phyloP scores from a whole-genome alignment of 176 grass and related monocot genomes.

The Oryza meridionalis region DNA sequence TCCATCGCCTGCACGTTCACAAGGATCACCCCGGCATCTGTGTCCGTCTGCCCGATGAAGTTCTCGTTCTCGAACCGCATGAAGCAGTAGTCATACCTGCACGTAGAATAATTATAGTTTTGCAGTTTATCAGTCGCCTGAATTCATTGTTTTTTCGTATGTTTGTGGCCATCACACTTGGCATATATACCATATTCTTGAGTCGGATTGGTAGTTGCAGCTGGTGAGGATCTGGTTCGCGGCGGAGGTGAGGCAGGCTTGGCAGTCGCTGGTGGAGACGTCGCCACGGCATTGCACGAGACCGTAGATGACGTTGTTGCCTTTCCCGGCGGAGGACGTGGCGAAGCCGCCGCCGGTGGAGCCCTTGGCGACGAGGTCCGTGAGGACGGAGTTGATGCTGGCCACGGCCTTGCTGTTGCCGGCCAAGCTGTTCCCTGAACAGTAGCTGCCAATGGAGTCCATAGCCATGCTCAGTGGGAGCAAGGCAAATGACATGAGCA shows the following conservation, averaged over 20 bases:
- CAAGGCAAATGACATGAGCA: conserved; percentile 42
- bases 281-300: conserved; percentile 73
- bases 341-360: conserved; percentile 64
- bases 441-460: conserved; percentile 58
- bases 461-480: conserved; percentile 41
- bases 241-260: conserved; percentile 57
- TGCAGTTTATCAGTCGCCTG: no score
- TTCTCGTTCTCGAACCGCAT: conserved; percentile 54
- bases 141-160: neutral
- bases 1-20: conserved; percentile 53
- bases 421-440: conserved; percentile 33
- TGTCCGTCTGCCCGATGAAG: conserved; percentile 57
- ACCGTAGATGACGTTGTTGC: conserved; percentile 47
- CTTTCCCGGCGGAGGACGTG: conserved; percentile 45
- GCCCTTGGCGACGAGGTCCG: conserved; percentile 59
- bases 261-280: conserved; percentile 58
- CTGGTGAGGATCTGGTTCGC: conserved; percentile 55
- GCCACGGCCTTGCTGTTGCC: conserved; percentile 37
- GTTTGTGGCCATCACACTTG: neutral
- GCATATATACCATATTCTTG: conserved; percentile 49
- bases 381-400: conserved; percentile 53
- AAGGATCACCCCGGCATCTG: conserved; percentile 41
- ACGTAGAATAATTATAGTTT: neutral
- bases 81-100: conserved; percentile 81
- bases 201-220: conserved; percentile 59